Evolutionary conservation across 208 protist genomes (phyloP), one percentile per base, ranked within the genome.

Genomic region (Vickermania spadyakhi): DNA sequence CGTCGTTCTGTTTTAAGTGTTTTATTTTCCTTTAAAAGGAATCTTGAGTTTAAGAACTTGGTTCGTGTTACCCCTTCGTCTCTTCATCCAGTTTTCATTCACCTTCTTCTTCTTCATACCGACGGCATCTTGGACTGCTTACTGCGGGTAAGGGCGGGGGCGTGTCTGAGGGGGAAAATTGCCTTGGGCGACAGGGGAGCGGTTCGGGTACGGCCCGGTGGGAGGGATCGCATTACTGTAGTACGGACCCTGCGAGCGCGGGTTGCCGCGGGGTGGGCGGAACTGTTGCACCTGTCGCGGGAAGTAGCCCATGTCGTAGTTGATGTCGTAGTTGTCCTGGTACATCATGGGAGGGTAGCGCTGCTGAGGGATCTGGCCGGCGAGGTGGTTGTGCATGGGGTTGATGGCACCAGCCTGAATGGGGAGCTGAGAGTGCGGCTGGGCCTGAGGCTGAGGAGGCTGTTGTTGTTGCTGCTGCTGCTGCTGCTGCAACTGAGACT

Each of bases 401-500:
- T 45, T 45, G 11, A 45, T 45, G 36, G 18, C 11, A 45, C 11
- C 11, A 18, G 36, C 27, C 14, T 4, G 55, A n/a, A 28, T 52
- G 22, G 56, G 66, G 3, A 28, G 30, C 30, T 60, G 57, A 7
- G 18, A 58, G 26, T 23, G 36, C 31, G 60, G 70, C 28, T 64
- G 61, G 3, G 29, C 27, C n/a, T 29, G n/a, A 11, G 13, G 5
- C 25, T 27, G 21, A 5, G 5, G 21, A n/a, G 29, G 5, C 54
- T 31, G 59, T 62, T 1, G 56, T 30, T 70, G 72, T 30, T 71
- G 73, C 58, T 79, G 68, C 59, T 72, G 60, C 67, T 66, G 73
- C 65, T 87, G 72, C 50, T 75, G 67, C 31, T 70, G 52, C 27
- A 83, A 58, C 58, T 78, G 72, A 28, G 53, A 21, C n/a, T 71